A percentile compares a stretch with the other conserved stretches of the same genome.
phyloP scores from a whole-genome alignment of 306 rosid species.

The Sesbania bispinosa region DNA sequence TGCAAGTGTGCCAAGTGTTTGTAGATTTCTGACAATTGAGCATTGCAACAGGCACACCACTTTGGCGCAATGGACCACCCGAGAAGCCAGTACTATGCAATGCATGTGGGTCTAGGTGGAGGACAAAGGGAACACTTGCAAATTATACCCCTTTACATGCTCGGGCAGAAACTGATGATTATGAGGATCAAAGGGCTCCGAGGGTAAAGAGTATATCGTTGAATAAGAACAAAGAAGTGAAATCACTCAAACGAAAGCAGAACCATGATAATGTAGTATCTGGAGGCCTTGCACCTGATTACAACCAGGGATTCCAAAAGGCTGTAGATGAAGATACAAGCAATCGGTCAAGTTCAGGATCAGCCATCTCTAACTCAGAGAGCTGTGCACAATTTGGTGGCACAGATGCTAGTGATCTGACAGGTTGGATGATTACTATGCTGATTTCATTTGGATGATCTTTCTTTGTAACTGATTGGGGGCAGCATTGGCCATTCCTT shows the following conservation, averaged over 20 bases:
- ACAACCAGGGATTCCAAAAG: constrained; percentile 62
- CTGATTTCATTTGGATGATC: constrained; percentile 16
- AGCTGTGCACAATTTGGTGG: constrained; percentile 85
- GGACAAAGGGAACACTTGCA: constrained; percentile 97
- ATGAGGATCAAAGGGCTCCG: constrained; percentile 66
- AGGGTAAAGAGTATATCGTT: constrained; percentile 64
- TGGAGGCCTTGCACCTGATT: constrained; percentile 48
- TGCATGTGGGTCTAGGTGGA: constrained; percentile 99
- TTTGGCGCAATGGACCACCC: constrained; percentile 99
- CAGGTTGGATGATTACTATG: constrained; percentile 59
- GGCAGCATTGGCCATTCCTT: constrained; percentile 12
- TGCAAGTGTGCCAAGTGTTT: constrained; percentile 8
- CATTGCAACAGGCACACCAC: constrained; percentile 87
- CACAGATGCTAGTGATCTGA: constrained; percentile 87
- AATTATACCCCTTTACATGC: constrained; percentile 98
- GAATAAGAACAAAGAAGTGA: constrained; percentile 75
- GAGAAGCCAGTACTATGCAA: constrained; percentile 98
- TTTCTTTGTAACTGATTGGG: constrained; percentile 14
- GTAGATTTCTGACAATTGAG: constrained; percentile 36
- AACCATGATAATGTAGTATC: constrained; percentile 43
- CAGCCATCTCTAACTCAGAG: constrained; percentile 92
- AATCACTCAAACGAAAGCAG: constrained; percentile 69
- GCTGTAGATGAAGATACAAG: constrained; percentile 73
- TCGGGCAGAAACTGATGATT: constrained; percentile 80
- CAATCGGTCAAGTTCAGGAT: constrained; percentile 95